phyloP scores from a whole-genome alignment of 805 yeast species.

The Nakazawaea ishiwadae region DNA sequence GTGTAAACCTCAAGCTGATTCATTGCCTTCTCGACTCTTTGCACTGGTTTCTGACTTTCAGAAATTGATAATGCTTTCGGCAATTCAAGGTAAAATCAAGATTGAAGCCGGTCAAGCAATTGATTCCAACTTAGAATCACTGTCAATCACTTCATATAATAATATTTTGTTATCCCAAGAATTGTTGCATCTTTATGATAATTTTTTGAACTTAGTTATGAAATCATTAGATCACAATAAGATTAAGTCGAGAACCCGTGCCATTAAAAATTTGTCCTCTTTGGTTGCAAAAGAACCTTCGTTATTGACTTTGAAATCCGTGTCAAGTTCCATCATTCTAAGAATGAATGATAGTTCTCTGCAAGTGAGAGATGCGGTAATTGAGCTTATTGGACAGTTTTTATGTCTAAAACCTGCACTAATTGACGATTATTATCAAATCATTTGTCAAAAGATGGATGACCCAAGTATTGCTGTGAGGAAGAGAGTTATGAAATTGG shows the following conservation, averaged over 20 bases:
- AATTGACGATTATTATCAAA: conserved; percentile 42
- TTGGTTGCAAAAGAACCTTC: conserved; percentile 49
- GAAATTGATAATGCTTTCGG: neutral
- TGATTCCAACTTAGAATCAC: conserved; percentile 2
- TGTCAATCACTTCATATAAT: conserved; percentile 15
- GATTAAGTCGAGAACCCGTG: conserved; percentile 53
- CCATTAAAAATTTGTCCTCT: conserved; percentile 57
- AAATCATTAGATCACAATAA: conserved; percentile 43
- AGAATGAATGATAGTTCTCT: conserved; percentile 60
- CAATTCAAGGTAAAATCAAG: neutral
- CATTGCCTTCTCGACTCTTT: neutral
- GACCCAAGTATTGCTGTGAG: conserved; percentile 67
- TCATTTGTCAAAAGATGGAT: conserved; percentile 42
- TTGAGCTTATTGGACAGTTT: conserved; percentile 57
- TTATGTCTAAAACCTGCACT: conserved; percentile 34
- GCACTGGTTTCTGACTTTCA: conserved; percentile 1
- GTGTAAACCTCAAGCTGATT: neutral
- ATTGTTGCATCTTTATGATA: conserved; percentile 40
- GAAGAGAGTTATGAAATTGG: conserved; percentile 52
- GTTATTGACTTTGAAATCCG: conserved; percentile 42
- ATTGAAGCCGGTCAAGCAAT: neutral
- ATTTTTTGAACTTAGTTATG: conserved; percentile 45
- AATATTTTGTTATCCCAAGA: conserved; percentile 25
- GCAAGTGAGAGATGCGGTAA: conserved; percentile 68
- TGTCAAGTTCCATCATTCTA: conserved; percentile 47